Evolutionary conservation across 2,329 filamentous ascomycete species (phyloP).

Genomic region (Hyphodiscus sp.): DNA sequence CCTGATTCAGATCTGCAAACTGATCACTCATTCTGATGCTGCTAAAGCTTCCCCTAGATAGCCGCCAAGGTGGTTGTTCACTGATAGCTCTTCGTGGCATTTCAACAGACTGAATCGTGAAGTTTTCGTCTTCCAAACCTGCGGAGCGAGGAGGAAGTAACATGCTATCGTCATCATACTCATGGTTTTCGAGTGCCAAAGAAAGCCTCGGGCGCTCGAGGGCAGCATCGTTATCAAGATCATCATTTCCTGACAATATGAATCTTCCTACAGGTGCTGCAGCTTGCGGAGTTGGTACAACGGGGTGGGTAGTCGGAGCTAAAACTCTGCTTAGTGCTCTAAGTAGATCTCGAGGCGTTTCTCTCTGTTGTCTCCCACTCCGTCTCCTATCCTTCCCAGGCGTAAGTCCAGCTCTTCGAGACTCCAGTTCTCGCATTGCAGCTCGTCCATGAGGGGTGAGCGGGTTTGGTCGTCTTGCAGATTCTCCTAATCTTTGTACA

Average conservation of each 20-base stretch:
- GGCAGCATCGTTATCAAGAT: constrained; percentile 35
- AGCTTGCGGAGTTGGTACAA: constrained; percentile 25
- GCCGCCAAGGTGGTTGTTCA: constrained; percentile 39
- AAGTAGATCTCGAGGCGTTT: constrained; percentile 48
- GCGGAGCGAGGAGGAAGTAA: constrained; percentile 49
- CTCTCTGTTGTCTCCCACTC: constrained; percentile 49
- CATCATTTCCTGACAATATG: constrained; percentile 26
- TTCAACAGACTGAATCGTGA: constrained; percentile 54
- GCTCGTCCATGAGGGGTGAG: constrained; percentile 55
- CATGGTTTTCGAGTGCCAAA: constrained; percentile 45
- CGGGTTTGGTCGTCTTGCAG: constrained; percentile 19
- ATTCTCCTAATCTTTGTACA: constrained; percentile 16
- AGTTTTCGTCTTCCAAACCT: constrained; percentile 50
- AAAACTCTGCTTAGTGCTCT: constrained; percentile 48
- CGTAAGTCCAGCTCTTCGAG: constrained; percentile 54
- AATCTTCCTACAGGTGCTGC: constrained; percentile 9
- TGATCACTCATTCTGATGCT: constrained; percentile 49
- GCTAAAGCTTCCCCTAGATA: constrained; percentile 43
- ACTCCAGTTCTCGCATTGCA: constrained; percentile 51
- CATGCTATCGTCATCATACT: constrained; percentile 40
- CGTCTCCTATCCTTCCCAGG: constrained; percentile 52
- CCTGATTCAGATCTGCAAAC: constrained; percentile 30
- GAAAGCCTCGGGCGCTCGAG: constrained; percentile 49
- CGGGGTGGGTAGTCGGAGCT: constrained; percentile 36
- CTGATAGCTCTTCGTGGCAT: constrained; percentile 46